These are phyloP conservation scores for Blepharisma stoltei DNA, from an alignment of 73 alveolate genomes.

Conservation along the genomic window DNA sequence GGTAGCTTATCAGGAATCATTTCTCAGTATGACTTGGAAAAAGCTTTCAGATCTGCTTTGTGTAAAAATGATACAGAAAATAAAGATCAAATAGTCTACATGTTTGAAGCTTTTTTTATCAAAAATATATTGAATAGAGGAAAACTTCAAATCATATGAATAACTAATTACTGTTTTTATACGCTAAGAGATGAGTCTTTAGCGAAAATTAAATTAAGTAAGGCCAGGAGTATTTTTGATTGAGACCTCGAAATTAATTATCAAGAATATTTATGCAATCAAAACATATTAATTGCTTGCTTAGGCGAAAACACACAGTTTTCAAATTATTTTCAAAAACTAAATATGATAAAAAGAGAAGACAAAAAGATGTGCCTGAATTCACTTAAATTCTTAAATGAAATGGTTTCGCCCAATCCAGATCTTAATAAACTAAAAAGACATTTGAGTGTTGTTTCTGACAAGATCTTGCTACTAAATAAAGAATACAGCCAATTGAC, in stretches of 20 bases:
- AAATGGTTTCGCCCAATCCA: neutral
- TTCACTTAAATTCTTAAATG: neutral
- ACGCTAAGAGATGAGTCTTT: neutral
- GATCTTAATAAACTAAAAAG: neutral
- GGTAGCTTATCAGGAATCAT: neutral
- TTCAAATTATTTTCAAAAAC: neutral
- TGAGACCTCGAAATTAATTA: neutral
- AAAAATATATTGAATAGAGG: neutral
- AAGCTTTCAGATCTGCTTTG: neutral
- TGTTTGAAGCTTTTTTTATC: neutral
- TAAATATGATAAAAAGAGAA: neutral
- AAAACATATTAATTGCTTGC: neutral
- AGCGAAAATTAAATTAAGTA: constrained; percentile 1
- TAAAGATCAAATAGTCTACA: neutral
- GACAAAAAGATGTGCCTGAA: neutral
- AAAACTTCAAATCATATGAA: neutral
- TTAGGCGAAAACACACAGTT: neutral
- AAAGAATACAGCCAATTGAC: neutral
- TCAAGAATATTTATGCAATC: neutral
- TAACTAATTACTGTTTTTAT: neutral
- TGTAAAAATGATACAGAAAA: neutral
- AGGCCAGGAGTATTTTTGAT: neutral
- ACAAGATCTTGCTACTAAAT: neutral
- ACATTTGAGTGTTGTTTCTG: neutral
- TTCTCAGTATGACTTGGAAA: neutral